These are phyloP conservation scores for Cerrena zonata DNA, from an alignment of 1,284 basidiomycete genomes.

Conservation along the genomic window DNA sequence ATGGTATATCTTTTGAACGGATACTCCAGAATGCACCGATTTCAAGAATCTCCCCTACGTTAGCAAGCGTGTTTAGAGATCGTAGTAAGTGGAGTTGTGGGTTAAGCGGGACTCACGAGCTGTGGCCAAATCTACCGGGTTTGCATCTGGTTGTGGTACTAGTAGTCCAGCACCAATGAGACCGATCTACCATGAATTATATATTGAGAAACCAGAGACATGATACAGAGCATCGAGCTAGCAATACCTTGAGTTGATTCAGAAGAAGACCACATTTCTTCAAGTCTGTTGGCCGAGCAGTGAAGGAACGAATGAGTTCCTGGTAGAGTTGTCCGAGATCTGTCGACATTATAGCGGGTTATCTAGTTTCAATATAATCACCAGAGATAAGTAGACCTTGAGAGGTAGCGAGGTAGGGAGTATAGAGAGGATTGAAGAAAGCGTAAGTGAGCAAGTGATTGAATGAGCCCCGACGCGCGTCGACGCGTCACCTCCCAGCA, in stretches of 20 bases:
- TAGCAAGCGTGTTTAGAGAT: background rate
- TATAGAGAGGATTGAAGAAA: conserved; percentile 17
- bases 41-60: conserved; percentile 85
- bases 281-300: conserved; percentile 57
- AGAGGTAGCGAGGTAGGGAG: conserved; percentile 3
- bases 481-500: conserved; percentile 31
- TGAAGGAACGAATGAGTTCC: conserved; percentile 58
- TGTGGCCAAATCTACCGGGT: conserved; percentile 57
- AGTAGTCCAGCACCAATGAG: conserved; percentile 75
- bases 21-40: conserved; percentile 93
- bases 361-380: conserved; percentile 8
- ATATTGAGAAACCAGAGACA: too few relatives aligned
- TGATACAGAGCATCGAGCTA: too few relatives aligned
- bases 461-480: conserved; percentile 52
- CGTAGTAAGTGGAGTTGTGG: background rate
- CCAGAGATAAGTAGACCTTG: background rate
- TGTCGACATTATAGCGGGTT: conserved; percentile 40
- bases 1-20: conserved; percentile 78
- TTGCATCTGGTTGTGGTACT: conserved; percentile 55
- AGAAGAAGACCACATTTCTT: conserved; percentile 59
- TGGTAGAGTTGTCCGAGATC: conserved; percentile 59
- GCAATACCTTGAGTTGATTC: conserved; percentile 64
- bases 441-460: conserved; percentile 28
- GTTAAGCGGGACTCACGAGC: conserved; percentile 50
- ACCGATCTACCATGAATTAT: conserved; percentile 53